Base-by-base conservation (phyloP, 495 filamentous ascomycete species). In the Penicillium paradoxum region DNA sequence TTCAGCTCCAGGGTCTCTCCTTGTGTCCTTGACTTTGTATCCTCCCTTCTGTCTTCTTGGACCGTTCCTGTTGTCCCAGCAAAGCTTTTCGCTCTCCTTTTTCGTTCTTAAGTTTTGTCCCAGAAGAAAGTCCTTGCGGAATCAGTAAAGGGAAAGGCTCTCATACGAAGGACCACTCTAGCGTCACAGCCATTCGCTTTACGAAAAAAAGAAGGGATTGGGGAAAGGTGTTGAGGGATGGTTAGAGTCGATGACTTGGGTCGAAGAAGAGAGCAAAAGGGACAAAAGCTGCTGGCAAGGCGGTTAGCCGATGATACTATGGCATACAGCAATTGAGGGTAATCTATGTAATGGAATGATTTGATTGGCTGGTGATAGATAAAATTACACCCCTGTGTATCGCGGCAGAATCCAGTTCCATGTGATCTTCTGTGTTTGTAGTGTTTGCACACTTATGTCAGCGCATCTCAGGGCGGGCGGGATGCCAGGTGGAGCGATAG, bases 151-250 rank as follows among this genome's bases (percentile, higher is more conserved):
- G 57, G 60, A 55, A 39, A 60, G 15, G 62, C 59, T 67, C 63
- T 70, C 65, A 69, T 69, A 68, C 66, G 60, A 68, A 66, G 65
- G 72, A 58, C 67, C 67, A 65, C 60, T 66, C 59, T 59, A 64
- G 66, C 63, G 69, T 65, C 65, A 73, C 67, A 65, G 63, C 73
- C 63, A 66, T 70, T 72, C 64, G 68, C 67, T 73, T 77, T 77
- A 77, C 74, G 69, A 57, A 63, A 59, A 54, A 50, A 59, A 57
- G 53, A 25, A 57, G 54, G 54, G 59, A 49, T 50, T 51, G 34
- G 48, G 57, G 55, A 55, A 52, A 56, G 51, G 56, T 63, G 56
- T 48, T 42, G 52, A 39, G 42, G n/a, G 25, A 58, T 55, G 57
- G 59, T 53, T 57, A 56, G 57, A 43, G 45, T 54, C 54, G 65